Evolutionary conservation across 2,329 filamentous ascomycete species (phyloP), one percentile per base, ranked within the genome.

Genomic region (Xylaria multiplex): DNA sequence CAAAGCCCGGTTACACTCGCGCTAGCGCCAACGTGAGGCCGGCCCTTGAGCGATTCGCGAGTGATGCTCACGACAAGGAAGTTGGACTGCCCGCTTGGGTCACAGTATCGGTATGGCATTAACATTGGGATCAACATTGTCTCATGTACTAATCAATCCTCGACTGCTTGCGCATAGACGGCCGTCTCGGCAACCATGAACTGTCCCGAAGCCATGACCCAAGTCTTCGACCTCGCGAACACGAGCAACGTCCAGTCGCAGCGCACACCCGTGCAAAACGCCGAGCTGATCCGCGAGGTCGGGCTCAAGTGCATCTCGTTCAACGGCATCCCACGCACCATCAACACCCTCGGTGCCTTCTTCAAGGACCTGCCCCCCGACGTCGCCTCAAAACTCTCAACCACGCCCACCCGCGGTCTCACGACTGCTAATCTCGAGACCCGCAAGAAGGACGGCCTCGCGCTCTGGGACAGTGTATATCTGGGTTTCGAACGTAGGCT

Each of bases 171-270:
- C 43, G 46, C 1, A 32, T 59, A 93, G 89, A 91, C 92, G 0
- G 93, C 92, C 37, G 90, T 92, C 19, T 93, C 92, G 1, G 92
- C 95, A 81, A 96, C 93, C 0, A 88, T 96, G 82, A 96, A 96
- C 81, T 93, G 92, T 1, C 92, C 92, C 27, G 90, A 91, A 64
- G 91, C 91, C 2, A 86, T 95, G 70, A 80, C 86, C 3, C 79
- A 85, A 24, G 85, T 94, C 13, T 89, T 88, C 79, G 74, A 84
- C 62, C 78, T 86, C 37, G 84, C 85, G 11, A 78, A 81, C 70
- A 42, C 69, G 27, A 27, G 67, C 40, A 49, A 62, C 54, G 37
- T 64, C 1, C 30, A 8, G 7, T 35, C 56, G 50, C 59, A 14
- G 62, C 68, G 73, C 59, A 72, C 71, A 40, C 76, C 80, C 14